Percentiles rank a stretch among this genome's conserved stretches.
phyloP scores from a whole-genome alignment of 805 yeast genomes.

The Yarrowia sp. region DNA sequence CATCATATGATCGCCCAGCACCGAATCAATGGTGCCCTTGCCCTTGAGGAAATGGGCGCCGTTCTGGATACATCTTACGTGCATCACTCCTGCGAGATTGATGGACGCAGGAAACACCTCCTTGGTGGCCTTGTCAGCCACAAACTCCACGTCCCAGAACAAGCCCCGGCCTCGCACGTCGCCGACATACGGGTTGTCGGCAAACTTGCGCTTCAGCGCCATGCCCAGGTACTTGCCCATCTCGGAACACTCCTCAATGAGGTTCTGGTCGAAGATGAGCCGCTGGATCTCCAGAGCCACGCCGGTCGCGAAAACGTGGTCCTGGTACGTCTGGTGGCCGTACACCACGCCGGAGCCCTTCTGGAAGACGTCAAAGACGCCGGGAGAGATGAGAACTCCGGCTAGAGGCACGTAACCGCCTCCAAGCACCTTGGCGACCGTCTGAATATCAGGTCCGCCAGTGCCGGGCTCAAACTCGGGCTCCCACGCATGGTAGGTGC shows the following conservation, averaged over 20 bases:
- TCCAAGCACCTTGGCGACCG: conserved; percentile 51
- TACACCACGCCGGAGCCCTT: conserved; percentile 44
- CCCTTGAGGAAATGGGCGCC: conserved; percentile 28
- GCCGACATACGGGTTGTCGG: conserved; percentile 46
- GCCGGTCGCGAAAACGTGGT: conserved; percentile 48
- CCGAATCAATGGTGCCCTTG: conserved; percentile 28
- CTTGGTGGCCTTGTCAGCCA: conserved; percentile 53
- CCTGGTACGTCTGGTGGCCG: conserved; percentile 52
- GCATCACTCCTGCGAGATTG: conserved; percentile 20
- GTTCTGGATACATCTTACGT: conserved; percentile 22
- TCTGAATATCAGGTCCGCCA: conserved; percentile 46
- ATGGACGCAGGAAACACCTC: conserved; percentile 39
- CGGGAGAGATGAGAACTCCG: conserved; percentile 46
- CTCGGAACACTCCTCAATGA: conserved; percentile 46
- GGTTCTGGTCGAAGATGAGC: conserved; percentile 40
- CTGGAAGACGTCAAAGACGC: conserved; percentile 43
- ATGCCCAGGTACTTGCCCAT: conserved; percentile 47
- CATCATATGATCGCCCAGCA: conserved; percentile 21
- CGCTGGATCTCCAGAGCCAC: conserved; percentile 46
- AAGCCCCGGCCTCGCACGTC: conserved; percentile 65
- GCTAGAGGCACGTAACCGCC: conserved; percentile 51
- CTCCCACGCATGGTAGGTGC: conserved; percentile 50
- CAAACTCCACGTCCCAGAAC: conserved; percentile 59
- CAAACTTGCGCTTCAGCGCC: conserved; percentile 41
- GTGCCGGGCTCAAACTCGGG: conserved; percentile 41